Evolutionary conservation across 495 filamentous ascomycete genomes (phyloP).

Genomic region (Talaromyces trachyspermus): DNA sequence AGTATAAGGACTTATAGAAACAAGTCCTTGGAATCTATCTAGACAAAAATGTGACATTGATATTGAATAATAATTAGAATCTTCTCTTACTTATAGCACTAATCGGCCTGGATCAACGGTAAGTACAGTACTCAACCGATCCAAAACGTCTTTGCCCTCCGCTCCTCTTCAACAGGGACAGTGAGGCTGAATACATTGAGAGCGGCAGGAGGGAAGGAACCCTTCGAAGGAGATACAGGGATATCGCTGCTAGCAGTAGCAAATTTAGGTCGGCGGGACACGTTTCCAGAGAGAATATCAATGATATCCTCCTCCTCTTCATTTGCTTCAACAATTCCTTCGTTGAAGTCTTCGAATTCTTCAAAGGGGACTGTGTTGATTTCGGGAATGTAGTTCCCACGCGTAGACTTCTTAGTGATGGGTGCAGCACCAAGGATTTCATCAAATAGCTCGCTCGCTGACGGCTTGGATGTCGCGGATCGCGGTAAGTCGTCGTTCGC

Average conservation of each 20-base stretch:
- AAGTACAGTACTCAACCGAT: constrained; percentile 71
- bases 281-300: constrained; percentile 60
- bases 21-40: no score
- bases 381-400: constrained; percentile 64
- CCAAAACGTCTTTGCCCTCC: constrained; percentile 72
- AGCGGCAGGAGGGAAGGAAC: constrained; percentile 29
- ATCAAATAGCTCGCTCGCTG: constrained; percentile 79
- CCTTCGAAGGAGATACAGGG: constrained; percentile 18
- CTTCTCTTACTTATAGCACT: constrained; percentile 40
- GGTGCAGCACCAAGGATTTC: constrained; percentile 71
- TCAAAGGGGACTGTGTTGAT: constrained; percentile 51
- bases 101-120: constrained; percentile 77
- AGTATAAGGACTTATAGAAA: background rate
- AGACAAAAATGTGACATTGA: background rate
- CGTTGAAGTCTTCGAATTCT: constrained; percentile 13
- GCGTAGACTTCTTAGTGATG: constrained; percentile 39
- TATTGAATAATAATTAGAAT: background rate
- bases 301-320: constrained; percentile 54
- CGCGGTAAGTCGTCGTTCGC: constrained; percentile 81
- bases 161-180: constrained; percentile 70
- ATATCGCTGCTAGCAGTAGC: constrained; percentile 21
- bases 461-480: constrained; percentile 49
- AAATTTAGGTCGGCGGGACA: no score
- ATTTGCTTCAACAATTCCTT: constrained; percentile 8
- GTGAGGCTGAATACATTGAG: constrained; percentile 73